Base-by-base conservation (phyloP, 352 stramenopile species). In the Pythium dissimile region DNA sequence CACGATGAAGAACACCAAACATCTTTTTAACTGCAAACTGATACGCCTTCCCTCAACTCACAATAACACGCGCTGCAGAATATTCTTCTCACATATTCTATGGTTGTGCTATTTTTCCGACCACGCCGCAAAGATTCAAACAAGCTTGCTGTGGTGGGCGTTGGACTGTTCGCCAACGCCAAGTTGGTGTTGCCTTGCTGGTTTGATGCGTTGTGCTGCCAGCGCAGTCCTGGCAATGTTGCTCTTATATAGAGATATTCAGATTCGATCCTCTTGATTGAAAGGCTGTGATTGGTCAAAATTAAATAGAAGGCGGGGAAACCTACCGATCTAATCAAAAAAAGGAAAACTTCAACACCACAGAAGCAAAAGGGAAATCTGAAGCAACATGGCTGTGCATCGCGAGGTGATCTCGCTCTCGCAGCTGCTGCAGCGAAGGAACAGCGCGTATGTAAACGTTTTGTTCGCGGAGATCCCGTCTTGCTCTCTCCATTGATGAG, bases 11-110 rank as follows among this genome's bases (percentile, higher is more conserved):
- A 93, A 69, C 53, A 75, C 70, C 51, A 59, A 90, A 89, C 69
- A 70, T 67, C 78, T 89, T 93, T 93, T 93, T 89, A 90, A 91
- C 79, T 91, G 83, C 83, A 89, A 89, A 73, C 79, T 66, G 77
- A 90, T 85, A 67, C 59, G 59, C 59, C 59, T 6, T 34, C 24
- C 9, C 31, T 5, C 8, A 18, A 31, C 15, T 8, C 31, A 37
- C 13, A 13, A 13, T 13, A 37, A 37, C 31, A 37, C 31, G 8
- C 13, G 8, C 31, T 13, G 13, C 31, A 37, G 31, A 37, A 13
- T 13, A 37, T 13, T 8, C 31, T n/a, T n/a, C n/a, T n/a, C n/a
- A n/a, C n/a, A n/a, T n/a, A n/a, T n/a, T n/a, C n/a, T n/a, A n/a
- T n/a, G n/a, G n/a, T n/a, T n/a, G n/a, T n/a, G n/a, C n/a, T n/a